Conservation (phyloP, 495 filamentous ascomycete genomes). For the Aspergillus baeticus region DNA sequence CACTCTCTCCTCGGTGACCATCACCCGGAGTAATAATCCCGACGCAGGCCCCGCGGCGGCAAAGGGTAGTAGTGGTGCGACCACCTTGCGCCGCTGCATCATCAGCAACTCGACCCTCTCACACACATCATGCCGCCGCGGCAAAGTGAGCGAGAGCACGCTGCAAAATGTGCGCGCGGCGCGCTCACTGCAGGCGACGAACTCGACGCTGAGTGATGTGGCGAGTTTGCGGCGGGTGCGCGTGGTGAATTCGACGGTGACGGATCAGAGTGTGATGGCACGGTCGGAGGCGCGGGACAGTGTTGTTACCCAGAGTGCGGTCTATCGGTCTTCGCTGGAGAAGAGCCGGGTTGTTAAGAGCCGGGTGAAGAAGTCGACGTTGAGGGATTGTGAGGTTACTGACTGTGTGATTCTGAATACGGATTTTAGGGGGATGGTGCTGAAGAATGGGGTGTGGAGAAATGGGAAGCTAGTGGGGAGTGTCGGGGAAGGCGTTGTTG, state of each 20-base stretch:
- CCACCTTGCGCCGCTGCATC: slow-evolving; percentile 21
- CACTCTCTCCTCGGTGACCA: not conserved
- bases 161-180: slow-evolving; percentile 17
- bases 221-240: slow-evolving; percentile 18
- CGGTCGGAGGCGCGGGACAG: slow-evolving; percentile 19
- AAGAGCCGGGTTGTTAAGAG: slow-evolving; percentile 14
- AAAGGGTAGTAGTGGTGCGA: not conserved
- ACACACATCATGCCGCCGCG: slow-evolving; percentile 14
- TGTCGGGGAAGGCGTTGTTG: slow-evolving; percentile 17
- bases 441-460: slow-evolving; percentile 38
- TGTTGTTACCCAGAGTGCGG: slow-evolving; percentile 19
- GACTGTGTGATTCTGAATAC: slow-evolving; percentile 29
- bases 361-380: slow-evolving; percentile 13
- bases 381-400: slow-evolving; percentile 31
- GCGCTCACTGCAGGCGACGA: slow-evolving; percentile 6
- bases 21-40: not conserved
- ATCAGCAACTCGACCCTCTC: slow-evolving; percentile 22
- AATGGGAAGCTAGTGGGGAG: slow-evolving; percentile 31
- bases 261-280: slow-evolving; percentile 13
- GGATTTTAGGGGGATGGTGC: slow-evolving; percentile 29
- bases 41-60: no score
- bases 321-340: slow-evolving; percentile 16
- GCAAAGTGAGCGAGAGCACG: slow-evolving; percentile 18
- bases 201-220: slow-evolving; percentile 20
- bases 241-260: slow-evolving; percentile 21